These are phyloP conservation scores for Uromyces viciae-fabae DNA, from an alignment of 1,284 basidiomycete species.

Conservation along the genomic window DNA sequence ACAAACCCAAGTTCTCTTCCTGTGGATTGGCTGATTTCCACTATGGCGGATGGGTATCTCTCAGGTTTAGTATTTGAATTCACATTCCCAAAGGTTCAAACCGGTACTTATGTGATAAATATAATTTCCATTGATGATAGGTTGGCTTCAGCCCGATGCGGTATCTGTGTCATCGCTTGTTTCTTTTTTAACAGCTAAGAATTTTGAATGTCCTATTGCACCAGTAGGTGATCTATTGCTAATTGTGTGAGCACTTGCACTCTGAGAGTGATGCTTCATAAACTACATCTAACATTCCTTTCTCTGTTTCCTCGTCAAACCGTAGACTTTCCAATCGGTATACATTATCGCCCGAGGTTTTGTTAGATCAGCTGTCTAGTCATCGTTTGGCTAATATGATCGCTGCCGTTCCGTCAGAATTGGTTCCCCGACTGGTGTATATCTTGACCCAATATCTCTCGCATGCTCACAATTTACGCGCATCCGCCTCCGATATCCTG, in stretches of 20 bases:
- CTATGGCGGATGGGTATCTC: slow-evolving; percentile 34
- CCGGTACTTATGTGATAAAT: neutral
- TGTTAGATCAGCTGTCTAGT: slow-evolving; percentile 38
- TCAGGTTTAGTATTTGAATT: slow-evolving; percentile 11
- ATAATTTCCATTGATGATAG: neutral
- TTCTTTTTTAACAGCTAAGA: slow-evolving; percentile 1
- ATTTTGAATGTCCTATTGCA: neutral
- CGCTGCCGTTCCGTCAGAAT: slow-evolving; percentile 21
- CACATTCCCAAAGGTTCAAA: no score
- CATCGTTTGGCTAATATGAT: slow-evolving; percentile 33
- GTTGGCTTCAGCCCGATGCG: slow-evolving; percentile 36
- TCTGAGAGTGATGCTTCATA: neutral
- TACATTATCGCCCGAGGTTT: slow-evolving; percentile 12
- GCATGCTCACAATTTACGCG: neutral
- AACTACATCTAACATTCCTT: slow-evolving; percentile 1
- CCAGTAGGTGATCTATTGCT: slow-evolving; percentile 26
- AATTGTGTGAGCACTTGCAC: slow-evolving; percentile 19
- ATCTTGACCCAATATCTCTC: slow-evolving; percentile 40
- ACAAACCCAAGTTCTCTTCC: slow-evolving; percentile 27
- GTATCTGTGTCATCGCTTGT: slow-evolving; percentile 24
- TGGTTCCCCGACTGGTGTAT: slow-evolving; percentile 34
- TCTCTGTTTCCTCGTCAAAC: neutral
- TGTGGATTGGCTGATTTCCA: slow-evolving; percentile 37
- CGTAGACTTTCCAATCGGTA: slow-evolving; percentile 36
- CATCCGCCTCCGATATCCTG: slow-evolving; percentile 32